These are phyloP conservation scores for Monascus purpureus DNA, from an alignment of 495 filamentous ascomycete genomes.

Conservation along the genomic window DNA sequence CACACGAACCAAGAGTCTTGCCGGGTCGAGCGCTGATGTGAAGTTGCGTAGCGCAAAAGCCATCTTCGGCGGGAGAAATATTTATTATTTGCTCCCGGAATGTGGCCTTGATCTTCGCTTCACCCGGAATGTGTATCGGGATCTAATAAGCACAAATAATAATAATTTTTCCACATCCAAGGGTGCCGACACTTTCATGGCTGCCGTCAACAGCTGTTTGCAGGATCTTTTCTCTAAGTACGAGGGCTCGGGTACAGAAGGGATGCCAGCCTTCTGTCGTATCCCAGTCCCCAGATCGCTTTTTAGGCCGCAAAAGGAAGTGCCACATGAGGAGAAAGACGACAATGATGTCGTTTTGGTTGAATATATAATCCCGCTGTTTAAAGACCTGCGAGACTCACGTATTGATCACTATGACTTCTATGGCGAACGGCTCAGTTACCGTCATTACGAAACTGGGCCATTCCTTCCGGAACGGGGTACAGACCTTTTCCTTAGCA, in stretches of 20 bases:
- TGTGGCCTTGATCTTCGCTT: conserved; percentile 27
- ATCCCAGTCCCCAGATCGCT: conserved; percentile 14
- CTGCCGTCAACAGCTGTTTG: conserved; percentile 10
- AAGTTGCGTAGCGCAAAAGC: conserved; percentile 15
- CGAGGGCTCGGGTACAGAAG: not conserved
- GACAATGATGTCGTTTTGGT: conserved; percentile 6
- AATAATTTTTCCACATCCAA: not conserved
- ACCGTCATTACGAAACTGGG: conserved; percentile 19
- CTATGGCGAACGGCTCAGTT: conserved; percentile 14
- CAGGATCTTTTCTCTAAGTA: conserved; percentile 6
- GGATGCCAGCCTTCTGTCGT: conserved; percentile 16
- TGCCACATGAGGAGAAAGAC: not conserved
- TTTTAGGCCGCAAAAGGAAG: not conserved
- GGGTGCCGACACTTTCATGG: conserved; percentile 1
- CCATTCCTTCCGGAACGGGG: conserved; percentile 15
- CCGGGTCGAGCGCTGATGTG: conserved; percentile 3
- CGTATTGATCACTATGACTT: conserved; percentile 17
- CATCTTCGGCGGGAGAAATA: conserved; percentile 14
- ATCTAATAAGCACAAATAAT: conserved; percentile 8
- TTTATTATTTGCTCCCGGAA: conserved; percentile 32
- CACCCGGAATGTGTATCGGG: conserved; percentile 17
- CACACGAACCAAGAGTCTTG: not conserved
- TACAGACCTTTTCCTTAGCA: conserved; percentile 18
- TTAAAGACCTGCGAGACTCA: conserved; percentile 15
- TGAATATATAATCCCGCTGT: conserved; percentile 23